Conservation (phyloP, 352 stramenopile genomes). For the Plasmopara viticola region DNA sequence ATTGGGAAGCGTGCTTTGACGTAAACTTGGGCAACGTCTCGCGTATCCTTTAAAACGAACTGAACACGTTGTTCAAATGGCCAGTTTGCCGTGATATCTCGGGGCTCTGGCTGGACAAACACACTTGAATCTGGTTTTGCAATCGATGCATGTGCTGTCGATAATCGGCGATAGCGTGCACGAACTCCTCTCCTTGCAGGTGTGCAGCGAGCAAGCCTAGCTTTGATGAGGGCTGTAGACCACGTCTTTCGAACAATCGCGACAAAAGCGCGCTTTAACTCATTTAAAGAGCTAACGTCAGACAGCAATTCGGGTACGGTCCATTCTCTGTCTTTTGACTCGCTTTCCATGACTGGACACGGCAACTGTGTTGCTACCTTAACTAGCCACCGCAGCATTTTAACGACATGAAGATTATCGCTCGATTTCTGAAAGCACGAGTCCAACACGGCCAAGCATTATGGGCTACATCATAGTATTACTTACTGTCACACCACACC, state of each 20-base stretch:
- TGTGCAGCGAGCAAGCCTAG: conserved; percentile 10
- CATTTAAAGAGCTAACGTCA: conserved; percentile 22
- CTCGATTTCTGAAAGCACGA: conserved; percentile 16
- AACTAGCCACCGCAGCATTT: conserved; percentile 1
- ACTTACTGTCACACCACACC: background rate
- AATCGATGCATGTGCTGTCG: conserved; percentile 21
- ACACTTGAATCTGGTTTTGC: conserved; percentile 12
- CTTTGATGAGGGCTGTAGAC: conserved; percentile 19
- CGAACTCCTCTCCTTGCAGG: background rate
- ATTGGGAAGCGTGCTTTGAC: conserved; percentile 42
- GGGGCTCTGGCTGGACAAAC: conserved; percentile 22
- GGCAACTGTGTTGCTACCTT: conserved; percentile 20
- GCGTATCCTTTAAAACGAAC: conserved; percentile 22
- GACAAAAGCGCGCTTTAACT: conserved; percentile 32
- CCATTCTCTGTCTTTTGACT: conserved; percentile 23
- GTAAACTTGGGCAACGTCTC: conserved; percentile 31
- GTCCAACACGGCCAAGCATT: conserved; percentile 33
- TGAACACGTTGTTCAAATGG: conserved; percentile 34
- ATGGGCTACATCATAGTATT: conserved; percentile 23
- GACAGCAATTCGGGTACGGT: conserved; percentile 16
- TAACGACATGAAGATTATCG: conserved; percentile 11
- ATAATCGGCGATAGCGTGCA: conserved; percentile 8
- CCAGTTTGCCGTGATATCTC: conserved; percentile 50
- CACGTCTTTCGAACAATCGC: conserved; percentile 25
- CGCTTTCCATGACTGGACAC: conserved; percentile 18